A percentile compares a stretch with the other conserved stretches of the same genome.
These are phyloP conservation scores for Emmonsiellopsis sp. DNA, from an alignment of 2,329 filamentous ascomycete species.

Conservation along the genomic window DNA sequence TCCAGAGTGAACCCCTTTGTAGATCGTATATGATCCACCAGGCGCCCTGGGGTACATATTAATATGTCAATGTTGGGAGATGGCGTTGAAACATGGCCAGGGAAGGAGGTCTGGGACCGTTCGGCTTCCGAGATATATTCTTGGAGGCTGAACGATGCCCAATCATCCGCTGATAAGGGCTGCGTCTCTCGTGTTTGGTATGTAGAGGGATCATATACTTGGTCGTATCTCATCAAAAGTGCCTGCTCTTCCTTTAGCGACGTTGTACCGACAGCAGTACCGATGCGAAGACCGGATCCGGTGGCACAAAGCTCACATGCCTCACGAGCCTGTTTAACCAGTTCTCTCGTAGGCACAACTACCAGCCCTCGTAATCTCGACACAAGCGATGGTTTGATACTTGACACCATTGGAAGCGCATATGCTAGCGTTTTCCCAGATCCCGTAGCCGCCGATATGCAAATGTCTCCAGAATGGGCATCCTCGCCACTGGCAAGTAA, in stretches of 20 bases:
- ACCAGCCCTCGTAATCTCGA: slow-evolving; percentile 69
- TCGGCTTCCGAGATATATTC: slow-evolving; percentile 36
- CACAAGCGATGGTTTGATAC: slow-evolving; percentile 54
- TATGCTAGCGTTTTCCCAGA: slow-evolving; percentile 95
- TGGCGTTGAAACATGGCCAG: slow-evolving; percentile 55
- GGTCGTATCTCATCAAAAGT: slow-evolving; percentile 52
- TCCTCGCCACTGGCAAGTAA: slow-evolving; percentile 60
- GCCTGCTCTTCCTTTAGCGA: slow-evolving; percentile 58
- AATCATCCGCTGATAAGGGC: slow-evolving; percentile 33
- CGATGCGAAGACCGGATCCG: slow-evolving; percentile 66
- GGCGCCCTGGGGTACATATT: slow-evolving; percentile 80
- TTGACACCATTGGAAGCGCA: slow-evolving; percentile 71
- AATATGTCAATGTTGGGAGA: slow-evolving; percentile 74
- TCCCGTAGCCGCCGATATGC: slow-evolving; percentile 86
- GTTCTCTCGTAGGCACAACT: slow-evolving; percentile 80
- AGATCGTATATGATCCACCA: slow-evolving; percentile 81
- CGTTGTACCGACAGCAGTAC: slow-evolving; percentile 73
- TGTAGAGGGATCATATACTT: slow-evolving; percentile 55
- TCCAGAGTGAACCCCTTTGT: slow-evolving; percentile 74
- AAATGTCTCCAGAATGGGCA: slow-evolving; percentile 62
- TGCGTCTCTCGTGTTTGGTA: slow-evolving; percentile 41
- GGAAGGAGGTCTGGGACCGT: slow-evolving; percentile 34
- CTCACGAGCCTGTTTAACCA: slow-evolving; percentile 77
- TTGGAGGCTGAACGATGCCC: slow-evolving; percentile 38
- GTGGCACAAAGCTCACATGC: slow-evolving; percentile 64